Evolutionary conservation across 805 yeast species (phyloP), one percentile per base, ranked within the genome.

Genomic region (Saturnispora saitoi): DNA sequence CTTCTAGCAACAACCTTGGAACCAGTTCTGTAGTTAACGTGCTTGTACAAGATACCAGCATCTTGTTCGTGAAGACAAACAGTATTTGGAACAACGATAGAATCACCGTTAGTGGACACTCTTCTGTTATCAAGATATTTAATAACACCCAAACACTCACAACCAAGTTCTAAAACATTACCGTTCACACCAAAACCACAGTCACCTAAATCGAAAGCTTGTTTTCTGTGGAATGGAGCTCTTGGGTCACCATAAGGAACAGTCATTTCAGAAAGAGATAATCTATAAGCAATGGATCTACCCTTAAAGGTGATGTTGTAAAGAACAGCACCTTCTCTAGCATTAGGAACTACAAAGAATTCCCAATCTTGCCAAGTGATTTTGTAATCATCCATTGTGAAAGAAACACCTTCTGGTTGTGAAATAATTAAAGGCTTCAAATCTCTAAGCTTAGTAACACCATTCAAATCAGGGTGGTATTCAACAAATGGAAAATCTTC

Each of bases 221-320:
- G 90, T 70, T 86, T 85, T 75, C 91, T 77, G 68, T 83, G 89
- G 70, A 74, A 81, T 54, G 93, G 93, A 42, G 81, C 80, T 67
- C 91, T 75, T 60, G 90, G 88, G 64, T 85, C 91, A 64, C 87
- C 90, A 61, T 86, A 85, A 31, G 93, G 93, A 54, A 86, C 95
- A 37, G 91, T 84, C 95, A 86, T 85, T 68, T 85, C 95, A 48
- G 85, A 78, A 56, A 84, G 68, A 2, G 89, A 75, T 42, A 83
- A 65, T 69, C 93, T 75, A 74, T 85, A 84, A 61, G 84, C 76
- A 40, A 80, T 68, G 43, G 84, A 81, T 67, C 93, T 78, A 45
- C 90, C 91, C 65, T 83, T 82, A 71, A 83, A 85, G 60, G 70
- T 70, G 46, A 79, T 80, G 56, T 85, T 86, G 64, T 85, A 84